A percentile compares a stretch with the other conserved stretches of the same genome.
phyloP scores from a whole-genome alignment of 2,329 filamentous ascomycete genomes.

The Parastagonospora avenae region DNA sequence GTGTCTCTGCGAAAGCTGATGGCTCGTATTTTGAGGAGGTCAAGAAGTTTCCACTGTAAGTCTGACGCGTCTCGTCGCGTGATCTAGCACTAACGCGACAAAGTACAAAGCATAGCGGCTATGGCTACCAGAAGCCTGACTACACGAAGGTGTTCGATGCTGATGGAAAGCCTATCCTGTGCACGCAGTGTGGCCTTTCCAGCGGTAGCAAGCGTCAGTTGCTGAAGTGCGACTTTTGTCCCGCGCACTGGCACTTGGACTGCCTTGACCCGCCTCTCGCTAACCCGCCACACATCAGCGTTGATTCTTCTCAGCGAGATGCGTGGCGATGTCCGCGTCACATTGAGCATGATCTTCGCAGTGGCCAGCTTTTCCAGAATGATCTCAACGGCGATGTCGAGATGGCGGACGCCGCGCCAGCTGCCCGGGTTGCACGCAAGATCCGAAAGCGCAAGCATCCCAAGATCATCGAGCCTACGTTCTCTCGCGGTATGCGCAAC shows the following conservation, averaged over 20 bases:
- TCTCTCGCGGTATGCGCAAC: conserved; percentile 65
- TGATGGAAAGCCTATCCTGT: conserved; percentile 78
- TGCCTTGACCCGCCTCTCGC: conserved; percentile 86
- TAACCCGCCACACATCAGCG: conserved; percentile 67
- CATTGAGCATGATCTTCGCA: conserved; percentile 71
- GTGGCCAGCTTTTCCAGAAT: conserved; percentile 38
- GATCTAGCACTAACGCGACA: conserved; percentile 31
- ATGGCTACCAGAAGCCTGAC: conserved; percentile 48
- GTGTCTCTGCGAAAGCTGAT: conserved; percentile 74
- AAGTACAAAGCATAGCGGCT: conserved; percentile 47
- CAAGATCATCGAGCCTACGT: conserved; percentile 52
- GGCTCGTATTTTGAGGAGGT: conserved; percentile 79
- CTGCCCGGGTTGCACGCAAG: conserved; percentile 44
- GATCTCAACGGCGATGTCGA: conserved; percentile 39
- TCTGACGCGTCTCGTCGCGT: conserved; percentile 34
- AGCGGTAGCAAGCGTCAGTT: conserved; percentile 71
- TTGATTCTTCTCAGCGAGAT: conserved; percentile 61
- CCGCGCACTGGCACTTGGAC: conserved; percentile 86
- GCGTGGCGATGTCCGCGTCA: conserved; percentile 92
- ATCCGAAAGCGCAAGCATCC: conserved; percentile 58
- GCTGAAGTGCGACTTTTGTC: conserved; percentile 84
- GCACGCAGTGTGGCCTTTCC: conserved; percentile 73
- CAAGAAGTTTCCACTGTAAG: conserved; percentile 64
- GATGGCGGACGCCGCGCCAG: conserved; percentile 34
- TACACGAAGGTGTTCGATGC: conserved; percentile 68